Evolutionary conservation across 164 flowering plant genomes (phyloP).

Genomic region (Nelumbo lutea): DNA sequence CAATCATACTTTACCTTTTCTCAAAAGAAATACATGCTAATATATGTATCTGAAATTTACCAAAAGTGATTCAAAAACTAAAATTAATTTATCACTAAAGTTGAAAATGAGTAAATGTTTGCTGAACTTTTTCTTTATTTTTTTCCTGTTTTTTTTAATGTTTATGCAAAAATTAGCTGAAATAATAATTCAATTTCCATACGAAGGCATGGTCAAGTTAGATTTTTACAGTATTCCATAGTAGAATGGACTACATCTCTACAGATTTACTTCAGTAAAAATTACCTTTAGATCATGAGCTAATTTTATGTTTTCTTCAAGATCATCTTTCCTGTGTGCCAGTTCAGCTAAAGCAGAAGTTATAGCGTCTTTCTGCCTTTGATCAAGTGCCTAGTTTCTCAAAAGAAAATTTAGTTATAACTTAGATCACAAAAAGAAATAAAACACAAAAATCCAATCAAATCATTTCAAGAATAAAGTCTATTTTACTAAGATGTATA

Average conservation of each 20-base stretch:
- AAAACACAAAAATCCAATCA: background rate
- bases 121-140: too few relatives aligned
- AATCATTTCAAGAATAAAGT: background rate
- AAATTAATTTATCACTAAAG: too few relatives aligned
- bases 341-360: slow-evolving; percentile 59
- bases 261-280: background rate
- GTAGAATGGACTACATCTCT: background rate
- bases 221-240: background rate
- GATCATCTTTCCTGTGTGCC: slow-evolving; percentile 62
- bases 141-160: too few relatives aligned
- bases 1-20: too few relatives aligned
- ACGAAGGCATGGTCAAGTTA: background rate
- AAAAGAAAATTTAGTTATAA: slow-evolving; percentile 12
- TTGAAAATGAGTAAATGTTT: too few relatives aligned
- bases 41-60: too few relatives aligned
- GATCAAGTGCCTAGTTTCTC: slow-evolving; percentile 60
- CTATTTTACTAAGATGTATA: slow-evolving; percentile 1
- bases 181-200: background rate
- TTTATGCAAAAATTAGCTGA: background rate
- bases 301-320: slow-evolving; percentile 70
- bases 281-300: slow-evolving; percentile 71
- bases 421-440: slow-evolving; percentile 4
- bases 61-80: too few relatives aligned
- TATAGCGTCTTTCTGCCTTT: slow-evolving; percentile 67
- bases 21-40: too few relatives aligned